Conservation (phyloP, 805 yeast species). For the Spathaspora boniae region DNA sequence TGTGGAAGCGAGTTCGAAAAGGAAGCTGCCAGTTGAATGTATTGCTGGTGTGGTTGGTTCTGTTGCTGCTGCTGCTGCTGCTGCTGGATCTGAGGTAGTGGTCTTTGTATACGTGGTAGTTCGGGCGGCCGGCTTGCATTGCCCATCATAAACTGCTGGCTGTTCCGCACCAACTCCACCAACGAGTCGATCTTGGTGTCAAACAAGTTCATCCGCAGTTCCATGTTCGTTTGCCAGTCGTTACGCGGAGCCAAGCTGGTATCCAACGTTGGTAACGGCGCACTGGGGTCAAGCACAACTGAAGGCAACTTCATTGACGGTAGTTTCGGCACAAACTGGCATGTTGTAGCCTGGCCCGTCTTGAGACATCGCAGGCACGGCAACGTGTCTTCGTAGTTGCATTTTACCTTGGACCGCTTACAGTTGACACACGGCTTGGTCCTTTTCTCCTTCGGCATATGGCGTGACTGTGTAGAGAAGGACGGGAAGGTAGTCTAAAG, state of each 20-base stretch:
- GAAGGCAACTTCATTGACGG: slow-evolving; percentile 41
- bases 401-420: slow-evolving; percentile 59
- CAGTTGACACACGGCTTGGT: slow-evolving; percentile 64
- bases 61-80: slow-evolving; percentile 7
- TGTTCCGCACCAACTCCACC: slow-evolving; percentile 30
- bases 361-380: slow-evolving; percentile 60
- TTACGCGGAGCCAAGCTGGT: slow-evolving; percentile 14
- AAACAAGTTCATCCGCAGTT: slow-evolving; percentile 30
- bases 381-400: slow-evolving; percentile 44
- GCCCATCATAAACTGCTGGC: slow-evolving; percentile 27
- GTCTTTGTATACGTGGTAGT: too few relatives aligned
- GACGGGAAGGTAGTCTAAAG: neutral
- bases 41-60: slow-evolving; percentile 6
- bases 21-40: slow-evolving; percentile 1
- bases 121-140: too few relatives aligned
- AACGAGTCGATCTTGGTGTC: slow-evolving; percentile 37
- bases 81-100: slow-evolving; percentile 7
- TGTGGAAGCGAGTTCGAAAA: neutral
- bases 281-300: too few relatives aligned
- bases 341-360: slow-evolving; percentile 42
- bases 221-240: slow-evolving; percentile 35
- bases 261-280: neutral
- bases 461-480: neutral
- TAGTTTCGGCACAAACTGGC: slow-evolving; percentile 55
- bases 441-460: slow-evolving; percentile 35